Conservation (phyloP, 208 protist species). For the Acanthamoeba culbertsoni region DNA sequence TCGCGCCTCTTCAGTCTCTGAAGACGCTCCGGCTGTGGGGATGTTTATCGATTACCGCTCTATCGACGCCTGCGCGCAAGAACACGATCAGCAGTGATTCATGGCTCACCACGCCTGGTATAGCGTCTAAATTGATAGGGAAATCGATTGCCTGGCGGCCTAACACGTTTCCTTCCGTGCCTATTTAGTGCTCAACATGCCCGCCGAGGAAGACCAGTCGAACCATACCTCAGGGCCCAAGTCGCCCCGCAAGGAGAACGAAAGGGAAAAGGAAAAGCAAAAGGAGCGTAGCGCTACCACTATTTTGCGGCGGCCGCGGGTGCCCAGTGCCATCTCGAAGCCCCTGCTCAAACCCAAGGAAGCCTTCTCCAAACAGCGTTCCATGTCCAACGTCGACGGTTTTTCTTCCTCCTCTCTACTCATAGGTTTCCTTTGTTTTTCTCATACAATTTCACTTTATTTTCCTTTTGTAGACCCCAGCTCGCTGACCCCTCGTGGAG, state of each 20-base stretch:
- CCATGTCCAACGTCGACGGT: not conserved
- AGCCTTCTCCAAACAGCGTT: not conserved
- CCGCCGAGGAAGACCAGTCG: not conserved
- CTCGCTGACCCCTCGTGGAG: not conserved
- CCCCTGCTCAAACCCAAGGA: conserved; percentile 28
- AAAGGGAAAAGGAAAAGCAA: not conserved
- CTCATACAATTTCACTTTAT: no score
- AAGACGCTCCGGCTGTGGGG: not conserved
- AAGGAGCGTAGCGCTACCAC: not conserved
- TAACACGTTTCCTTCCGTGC: no score
- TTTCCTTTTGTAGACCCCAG: not conserved
- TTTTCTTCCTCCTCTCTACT: not conserved
- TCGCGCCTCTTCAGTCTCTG: not conserved
- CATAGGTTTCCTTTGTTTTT: not conserved
- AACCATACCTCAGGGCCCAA: not conserved
- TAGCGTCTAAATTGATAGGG: not conserved
- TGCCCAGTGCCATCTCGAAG: conserved; percentile 9
- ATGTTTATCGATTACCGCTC: not conserved
- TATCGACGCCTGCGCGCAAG: not conserved
- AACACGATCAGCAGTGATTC: not conserved
- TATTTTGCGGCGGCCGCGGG: not conserved
- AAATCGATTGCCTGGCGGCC: no score
- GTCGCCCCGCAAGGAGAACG: not conserved
- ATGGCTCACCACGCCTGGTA: not conserved
- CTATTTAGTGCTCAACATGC: no score